A percentile compares a stretch with the other conserved stretches of the same genome.
Evolutionary conservation across 2,329 filamentous ascomycete species (phyloP).

Genomic region (Fusarium buharicum): DNA sequence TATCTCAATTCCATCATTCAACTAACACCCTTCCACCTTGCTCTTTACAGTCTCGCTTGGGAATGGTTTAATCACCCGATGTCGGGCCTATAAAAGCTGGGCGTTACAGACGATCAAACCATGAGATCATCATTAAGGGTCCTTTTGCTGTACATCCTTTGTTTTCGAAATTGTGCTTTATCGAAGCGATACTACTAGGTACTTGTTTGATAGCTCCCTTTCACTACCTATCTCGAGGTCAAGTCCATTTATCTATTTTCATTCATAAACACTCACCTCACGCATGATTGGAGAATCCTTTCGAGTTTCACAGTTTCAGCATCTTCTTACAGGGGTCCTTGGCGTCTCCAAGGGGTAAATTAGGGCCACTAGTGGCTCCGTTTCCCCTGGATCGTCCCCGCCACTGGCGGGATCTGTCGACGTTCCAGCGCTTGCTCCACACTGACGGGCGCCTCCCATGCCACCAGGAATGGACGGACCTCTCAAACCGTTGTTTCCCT

Average conservation of each 20-base stretch:
- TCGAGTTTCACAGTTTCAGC: constrained; percentile 43
- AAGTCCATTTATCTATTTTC: no score
- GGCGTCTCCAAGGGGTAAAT: constrained; percentile 37
- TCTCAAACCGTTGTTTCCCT: constrained; percentile 1
- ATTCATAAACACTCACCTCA: no score
- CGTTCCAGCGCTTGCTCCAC: constrained; percentile 10
- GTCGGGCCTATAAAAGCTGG: constrained; percentile 9
- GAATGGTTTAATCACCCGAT: constrained; percentile 10
- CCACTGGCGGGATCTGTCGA: constrained; percentile 27
- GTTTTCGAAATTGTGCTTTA: not conserved
- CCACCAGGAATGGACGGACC: not conserved
- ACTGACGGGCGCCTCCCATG: constrained; percentile 1
- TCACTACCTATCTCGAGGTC: no score
- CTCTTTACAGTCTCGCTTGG: constrained; percentile 11
- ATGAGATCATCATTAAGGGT: constrained; percentile 15
- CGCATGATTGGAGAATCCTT: not conserved
- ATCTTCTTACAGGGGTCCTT: constrained; percentile 17
- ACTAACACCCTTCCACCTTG: no score
- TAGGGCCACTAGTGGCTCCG: constrained; percentile 33
- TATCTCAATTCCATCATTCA: no score
- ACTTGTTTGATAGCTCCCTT: not conserved
- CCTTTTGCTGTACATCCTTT: not conserved
- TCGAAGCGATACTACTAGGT: not conserved
- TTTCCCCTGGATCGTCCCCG: constrained; percentile 32
- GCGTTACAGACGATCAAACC: constrained; percentile 5